A percentile compares a stretch with the other conserved stretches of the same genome.
These are phyloP conservation scores for Citrus sp. DNA, from an alignment of 345 rosid genomes.

Conservation along the genomic window DNA sequence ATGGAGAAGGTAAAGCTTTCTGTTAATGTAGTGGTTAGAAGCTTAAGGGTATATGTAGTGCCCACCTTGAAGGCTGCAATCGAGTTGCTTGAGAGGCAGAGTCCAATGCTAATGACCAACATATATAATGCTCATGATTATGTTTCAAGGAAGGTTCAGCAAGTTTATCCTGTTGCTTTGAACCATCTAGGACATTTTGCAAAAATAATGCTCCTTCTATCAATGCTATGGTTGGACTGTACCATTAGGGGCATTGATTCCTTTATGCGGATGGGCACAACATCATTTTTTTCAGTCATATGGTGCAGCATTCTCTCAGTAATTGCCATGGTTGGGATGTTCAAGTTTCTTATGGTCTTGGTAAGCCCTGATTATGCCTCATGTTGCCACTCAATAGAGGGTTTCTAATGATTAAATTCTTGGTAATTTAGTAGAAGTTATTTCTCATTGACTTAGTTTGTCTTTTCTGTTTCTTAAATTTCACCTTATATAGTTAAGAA, in stretches of 20 bases:
- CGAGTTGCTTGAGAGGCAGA: constrained; percentile 60
- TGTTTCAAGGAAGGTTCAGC: constrained; percentile 45
- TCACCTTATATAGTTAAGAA: not conserved
- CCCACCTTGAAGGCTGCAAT: constrained; percentile 36
- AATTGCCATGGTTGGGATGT: constrained; percentile 71
- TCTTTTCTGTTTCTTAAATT: not conserved
- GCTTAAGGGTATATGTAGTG: constrained; percentile 37
- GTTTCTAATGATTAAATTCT: not conserved
- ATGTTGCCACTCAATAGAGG: not conserved
- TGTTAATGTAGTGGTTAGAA: constrained; percentile 42
- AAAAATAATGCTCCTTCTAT: constrained; percentile 64
- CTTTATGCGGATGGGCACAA: constrained; percentile 80
- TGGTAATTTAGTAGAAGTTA: constrained; percentile 8
- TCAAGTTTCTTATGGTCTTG: constrained; percentile 63
- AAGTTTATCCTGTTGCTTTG: constrained; percentile 55
- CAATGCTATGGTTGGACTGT: constrained; percentile 88
- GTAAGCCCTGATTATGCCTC: constrained; percentile 44
- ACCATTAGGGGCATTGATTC: constrained; percentile 83
- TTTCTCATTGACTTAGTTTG: not conserved
- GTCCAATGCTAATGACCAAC: constrained; percentile 44
- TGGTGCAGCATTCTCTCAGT: constrained; percentile 90
- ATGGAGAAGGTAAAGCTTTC: constrained; percentile 41
- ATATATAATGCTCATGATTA: constrained; percentile 41
- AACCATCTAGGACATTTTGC: constrained; percentile 67
- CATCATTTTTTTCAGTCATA: constrained; percentile 73